Evolutionary conservation across 192 early-diverging fungal species (phyloP).

Genomic region (Coemansia umbellata): DNA sequence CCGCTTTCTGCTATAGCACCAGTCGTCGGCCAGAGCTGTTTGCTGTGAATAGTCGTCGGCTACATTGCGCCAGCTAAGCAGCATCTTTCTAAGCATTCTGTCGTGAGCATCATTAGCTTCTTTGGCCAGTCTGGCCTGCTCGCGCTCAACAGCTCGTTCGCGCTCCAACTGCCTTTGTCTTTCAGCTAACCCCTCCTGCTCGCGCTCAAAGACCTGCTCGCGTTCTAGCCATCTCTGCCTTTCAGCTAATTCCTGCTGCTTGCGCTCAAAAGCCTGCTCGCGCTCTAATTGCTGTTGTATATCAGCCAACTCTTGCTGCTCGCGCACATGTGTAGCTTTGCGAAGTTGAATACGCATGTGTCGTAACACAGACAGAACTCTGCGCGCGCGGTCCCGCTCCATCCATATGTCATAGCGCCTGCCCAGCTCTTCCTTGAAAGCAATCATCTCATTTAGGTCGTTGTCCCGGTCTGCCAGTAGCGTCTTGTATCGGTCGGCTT

Average conservation of each 20-base stretch:
- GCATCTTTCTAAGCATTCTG: not conserved
- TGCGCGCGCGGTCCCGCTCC: not conserved
- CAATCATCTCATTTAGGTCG: not conserved
- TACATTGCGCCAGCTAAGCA: conserved; percentile 6
- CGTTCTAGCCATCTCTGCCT: too few species aligned
- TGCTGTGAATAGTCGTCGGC: not conserved
- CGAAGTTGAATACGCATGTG: not conserved
- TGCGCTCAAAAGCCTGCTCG: too few species aligned
- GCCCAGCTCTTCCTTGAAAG: conserved; percentile 1
- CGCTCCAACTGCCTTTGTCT: too few species aligned
- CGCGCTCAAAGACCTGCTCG: too few species aligned
- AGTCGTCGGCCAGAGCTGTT: not conserved
- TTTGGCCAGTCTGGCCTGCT: not conserved
- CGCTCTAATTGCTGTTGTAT: too few species aligned
- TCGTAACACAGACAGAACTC: not conserved
- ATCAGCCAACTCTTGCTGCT: too few species aligned
- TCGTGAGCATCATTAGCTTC: not conserved
- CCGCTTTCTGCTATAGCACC: not conserved
- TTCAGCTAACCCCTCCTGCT: too few species aligned
- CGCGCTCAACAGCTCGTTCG: too few species aligned
- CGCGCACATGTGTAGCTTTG: too few species aligned
- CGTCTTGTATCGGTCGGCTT: conserved; percentile 9
- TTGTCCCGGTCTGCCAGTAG: conserved; percentile 1
- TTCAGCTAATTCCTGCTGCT: too few species aligned
- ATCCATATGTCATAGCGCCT: not conserved